A percentile compares a stretch with the other conserved stretches of the same genome.
phyloP scores from a whole-genome alignment of 805 yeast species.

The Saturnispora diversa region DNA sequence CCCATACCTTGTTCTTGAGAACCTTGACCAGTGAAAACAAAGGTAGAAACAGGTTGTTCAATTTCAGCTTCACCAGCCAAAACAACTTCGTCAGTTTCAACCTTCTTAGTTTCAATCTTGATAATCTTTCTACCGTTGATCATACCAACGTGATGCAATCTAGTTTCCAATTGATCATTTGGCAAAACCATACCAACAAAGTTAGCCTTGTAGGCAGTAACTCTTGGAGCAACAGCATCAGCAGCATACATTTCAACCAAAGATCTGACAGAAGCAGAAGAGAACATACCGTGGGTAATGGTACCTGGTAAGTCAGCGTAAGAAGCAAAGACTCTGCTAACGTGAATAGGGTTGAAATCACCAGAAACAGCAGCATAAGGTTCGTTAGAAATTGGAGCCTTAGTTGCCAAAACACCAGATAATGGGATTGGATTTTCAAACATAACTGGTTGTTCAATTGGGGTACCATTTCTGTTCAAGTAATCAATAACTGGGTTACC shows the following conservation, averaged over 20 bases:
- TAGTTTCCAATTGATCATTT: constrained; percentile 79
- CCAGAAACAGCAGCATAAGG: constrained; percentile 96
- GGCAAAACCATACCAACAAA: constrained; percentile 98
- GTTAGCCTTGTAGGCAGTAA: constrained; percentile 83
- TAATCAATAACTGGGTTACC: constrained; percentile 98
- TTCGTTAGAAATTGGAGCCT: constrained; percentile 94
- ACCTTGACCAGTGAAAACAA: constrained; percentile 99
- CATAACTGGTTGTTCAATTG: constrained; percentile 87
- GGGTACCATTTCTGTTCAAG: constrained; percentile 81
- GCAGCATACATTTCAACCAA: constrained; percentile 99
- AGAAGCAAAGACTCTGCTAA: constrained; percentile 85
- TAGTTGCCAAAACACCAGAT: constrained; percentile 52
- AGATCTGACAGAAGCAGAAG: constrained; percentile 91
- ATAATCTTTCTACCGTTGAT: constrained; percentile 97
- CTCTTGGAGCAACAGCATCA: constrained; percentile 90
- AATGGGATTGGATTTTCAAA: constrained; percentile 89
- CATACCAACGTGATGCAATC: constrained; percentile 95
- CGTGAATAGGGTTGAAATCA: constrained; percentile 97
- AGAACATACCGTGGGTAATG: constrained; percentile 98
- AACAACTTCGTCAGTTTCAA: constrained; percentile 69
- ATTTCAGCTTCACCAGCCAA: constrained; percentile 95
- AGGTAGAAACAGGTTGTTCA: constrained; percentile 95
- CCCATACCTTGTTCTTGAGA: constrained; percentile 99
- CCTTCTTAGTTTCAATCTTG: constrained; percentile 81
- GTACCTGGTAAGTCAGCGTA: constrained; percentile 96